Evolutionary conservation across 1,284 basidiomycete genomes (phyloP).

Genomic region (Fomes fomentarius): DNA sequence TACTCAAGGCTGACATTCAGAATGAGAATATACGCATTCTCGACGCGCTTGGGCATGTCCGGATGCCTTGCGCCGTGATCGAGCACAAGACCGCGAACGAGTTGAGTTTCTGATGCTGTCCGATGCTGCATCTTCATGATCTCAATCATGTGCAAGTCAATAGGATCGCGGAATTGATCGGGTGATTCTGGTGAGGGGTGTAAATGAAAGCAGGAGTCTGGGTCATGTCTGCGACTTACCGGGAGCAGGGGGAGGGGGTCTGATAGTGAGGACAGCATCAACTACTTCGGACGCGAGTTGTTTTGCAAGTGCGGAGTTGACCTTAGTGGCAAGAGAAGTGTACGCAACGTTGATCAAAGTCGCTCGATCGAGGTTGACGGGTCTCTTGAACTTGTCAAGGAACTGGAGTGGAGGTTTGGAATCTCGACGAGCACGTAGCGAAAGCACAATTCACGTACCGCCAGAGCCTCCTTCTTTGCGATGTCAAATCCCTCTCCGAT

Average conservation of each 20-base stretch:
- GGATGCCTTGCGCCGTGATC: slow-evolving; percentile 97
- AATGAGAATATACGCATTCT: slow-evolving; percentile 95
- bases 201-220: not conserved
- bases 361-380: slow-evolving; percentile 80
- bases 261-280: slow-evolving; percentile 93
- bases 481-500: slow-evolving; percentile 96
- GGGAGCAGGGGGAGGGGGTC: slow-evolving; percentile 65
- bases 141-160: slow-evolving; percentile 99
- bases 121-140: slow-evolving; percentile 99
- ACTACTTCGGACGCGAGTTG: slow-evolving; percentile 93
- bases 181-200: slow-evolving; percentile 47
- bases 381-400: slow-evolving; percentile 88
- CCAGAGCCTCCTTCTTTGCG: slow-evolving; percentile 93
- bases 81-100: slow-evolving; percentile 93
- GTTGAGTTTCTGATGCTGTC: slow-evolving; percentile 97
- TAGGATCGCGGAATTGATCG: slow-evolving; percentile 81
- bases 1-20: slow-evolving; percentile 99
- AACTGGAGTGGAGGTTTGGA: slow-evolving; percentile 59
- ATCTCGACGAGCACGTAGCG: too few relatives aligned
- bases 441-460: slow-evolving; percentile 51
- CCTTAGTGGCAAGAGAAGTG: slow-evolving; percentile 95
- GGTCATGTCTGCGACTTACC: slow-evolving; percentile 38
- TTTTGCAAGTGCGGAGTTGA: slow-evolving; percentile 83
- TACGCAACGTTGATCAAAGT: slow-evolving; percentile 92
- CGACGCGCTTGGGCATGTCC: slow-evolving; percentile 98